Evolutionary conservation across 257 asterid species (phyloP), one percentile per base, ranked within the genome.

Genomic region (Fraxinus anomala): DNA sequence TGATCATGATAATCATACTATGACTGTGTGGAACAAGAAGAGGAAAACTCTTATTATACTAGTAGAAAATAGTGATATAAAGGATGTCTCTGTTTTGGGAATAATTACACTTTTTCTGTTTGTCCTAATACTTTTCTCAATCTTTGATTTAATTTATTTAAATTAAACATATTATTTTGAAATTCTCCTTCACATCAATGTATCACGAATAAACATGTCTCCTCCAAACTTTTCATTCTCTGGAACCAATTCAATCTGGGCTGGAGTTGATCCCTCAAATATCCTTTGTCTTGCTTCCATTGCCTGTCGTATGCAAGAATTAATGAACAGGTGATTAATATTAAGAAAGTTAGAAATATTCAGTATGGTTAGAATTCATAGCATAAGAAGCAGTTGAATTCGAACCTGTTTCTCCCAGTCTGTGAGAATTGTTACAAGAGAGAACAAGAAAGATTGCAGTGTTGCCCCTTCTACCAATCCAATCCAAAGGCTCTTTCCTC

Each of bases 351-450:
- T 42, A 12, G 19, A 47, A 47, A 14, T 47, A 47, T 47, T 47
- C 7, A 16, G n/a, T 47, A 14, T 4, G 2, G n/a, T 14, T 47
- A 47, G 56, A 47, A 0, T 47, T 47, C 16, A 47, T 47, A 3
- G 51, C 51, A 42, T 11, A 42, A 42, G 51, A 11, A 37, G 42
- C 42, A 37, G 49, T 40, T 40, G 49, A n/a, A 14, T 11, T n/a
- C 40, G 26, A 36, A 85, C 91, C 91, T 83, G 83, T 70, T 89
- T 87, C 37, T 85, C 83, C 92, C 91, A 89, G 68, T 89, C 80
- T 28, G 86, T 87, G 77, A 83, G 71, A 61, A 68, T 31, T 47
- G 88, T 82, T 78, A 87, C 73, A 24, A 84, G 42, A 30, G 82
- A 78, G 47, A 89, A 44, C 42, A 79, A 51, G 56, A 78, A 54